Evolutionary conservation across 805 yeast genomes (phyloP), one percentile per base, ranked within the genome.

Genomic region (Wickerhamomyces sydowiorum): DNA sequence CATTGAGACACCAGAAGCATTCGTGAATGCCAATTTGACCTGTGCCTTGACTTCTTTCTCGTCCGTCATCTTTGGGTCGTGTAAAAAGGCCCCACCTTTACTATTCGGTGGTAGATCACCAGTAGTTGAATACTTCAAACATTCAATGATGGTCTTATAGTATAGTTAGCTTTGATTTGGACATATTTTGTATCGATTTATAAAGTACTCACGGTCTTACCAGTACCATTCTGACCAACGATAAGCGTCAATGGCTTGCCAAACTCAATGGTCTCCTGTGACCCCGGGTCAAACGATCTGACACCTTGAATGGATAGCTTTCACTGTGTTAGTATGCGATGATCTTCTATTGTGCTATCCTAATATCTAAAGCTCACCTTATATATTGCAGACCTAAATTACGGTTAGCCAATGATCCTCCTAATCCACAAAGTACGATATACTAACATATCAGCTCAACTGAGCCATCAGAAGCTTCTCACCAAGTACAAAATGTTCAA

Each of bases 81-180:
- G 93, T 7, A 93, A 76, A 60, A 93, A 93, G 1, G 97, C 98
- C 8, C 98, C 98, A 40, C 96, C 96, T 59, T 86, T 89, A 35
- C 90, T 80, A 56, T 91, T 90, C 0, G 99, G 99, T 2, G 99
- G 99, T 44, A 90, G 67, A 56, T 85, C 93, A 9, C 98, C 98
- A 0, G 99, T 91, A 10, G 99, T 88, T 18, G 95, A 91, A 62
- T 89, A 93, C 58, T 89, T 78, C 46, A 93, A 69, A 59, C 97
- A 89, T 62, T 93, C 99, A 47, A 93, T 95, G 43, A 93, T 82
- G 1, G 98, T 90, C 57, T 62, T 19, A 21, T 28, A 28, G 30
- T n/a, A 23, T 9, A 4, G 18, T n/a, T 7, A 13, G 18, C 30
- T 13, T 7, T 20, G 17, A 29, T n/a, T n/a, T n/a, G n/a, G n/a